Evolutionary conservation across 129 eudicot genomes (phyloP).

Genomic region (Sambucus nigra): DNA sequence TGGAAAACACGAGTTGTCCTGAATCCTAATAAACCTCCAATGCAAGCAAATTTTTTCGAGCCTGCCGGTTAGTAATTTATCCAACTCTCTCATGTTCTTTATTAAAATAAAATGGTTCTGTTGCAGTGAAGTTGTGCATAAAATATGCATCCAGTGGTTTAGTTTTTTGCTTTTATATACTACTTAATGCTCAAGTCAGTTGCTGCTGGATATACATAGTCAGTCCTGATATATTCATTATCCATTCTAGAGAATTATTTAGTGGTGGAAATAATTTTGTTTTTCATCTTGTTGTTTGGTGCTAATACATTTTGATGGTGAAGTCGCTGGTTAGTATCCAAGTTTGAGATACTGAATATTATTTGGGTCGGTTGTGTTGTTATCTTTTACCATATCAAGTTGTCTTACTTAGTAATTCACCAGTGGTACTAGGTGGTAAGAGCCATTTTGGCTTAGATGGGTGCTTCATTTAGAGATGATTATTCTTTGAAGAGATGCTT

Average conservation of each 20-base stretch:
- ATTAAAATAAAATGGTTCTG: not conserved
- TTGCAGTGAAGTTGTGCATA: not conserved
- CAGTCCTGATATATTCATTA: not conserved
- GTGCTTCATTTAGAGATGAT: too few species aligned
- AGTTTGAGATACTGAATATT: too few species aligned
- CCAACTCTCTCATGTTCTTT: not conserved
- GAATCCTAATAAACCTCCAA: constrained; percentile 71
- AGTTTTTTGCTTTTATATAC: not conserved
- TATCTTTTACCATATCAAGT: too few species aligned
- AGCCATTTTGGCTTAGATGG: too few species aligned
- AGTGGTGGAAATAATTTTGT: not conserved
- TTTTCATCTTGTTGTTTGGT: not conserved
- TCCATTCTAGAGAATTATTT: not conserved
- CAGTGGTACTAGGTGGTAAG: too few species aligned
- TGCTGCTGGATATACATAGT: not conserved
- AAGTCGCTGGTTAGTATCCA: too few species aligned
- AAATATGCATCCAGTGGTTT: not conserved
- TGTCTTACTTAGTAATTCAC: too few species aligned
- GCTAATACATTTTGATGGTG: not conserved
- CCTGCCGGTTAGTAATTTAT: constrained; percentile 69
- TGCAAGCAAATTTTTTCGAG: constrained; percentile 93
- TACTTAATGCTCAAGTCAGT: not conserved
- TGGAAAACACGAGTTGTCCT: constrained; percentile 75
- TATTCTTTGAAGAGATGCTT: too few species aligned
- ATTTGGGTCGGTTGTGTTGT: too few species aligned